Conservation (phyloP, 1,284 basidiomycete genomes). For the Heliocybe sulcata region DNA sequence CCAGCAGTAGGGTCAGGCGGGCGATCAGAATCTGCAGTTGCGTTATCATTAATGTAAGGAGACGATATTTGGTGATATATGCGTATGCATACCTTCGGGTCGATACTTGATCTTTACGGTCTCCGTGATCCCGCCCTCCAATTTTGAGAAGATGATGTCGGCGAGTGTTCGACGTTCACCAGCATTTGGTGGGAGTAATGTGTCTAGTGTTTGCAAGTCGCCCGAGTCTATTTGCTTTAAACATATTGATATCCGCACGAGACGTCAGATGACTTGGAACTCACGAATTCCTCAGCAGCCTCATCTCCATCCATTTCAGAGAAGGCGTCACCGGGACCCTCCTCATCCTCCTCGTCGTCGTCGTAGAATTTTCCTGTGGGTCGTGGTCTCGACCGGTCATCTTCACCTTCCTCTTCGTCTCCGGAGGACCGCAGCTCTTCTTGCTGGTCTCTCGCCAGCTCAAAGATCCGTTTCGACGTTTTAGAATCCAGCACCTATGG, state of each 20-base stretch:
- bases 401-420: slow-evolving; percentile 39
- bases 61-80: not conserved
- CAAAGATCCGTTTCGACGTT: slow-evolving; percentile 85
- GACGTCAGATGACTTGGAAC: slow-evolving; percentile 15
- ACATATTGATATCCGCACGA: slow-evolving; percentile 6
- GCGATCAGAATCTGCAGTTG: slow-evolving; percentile 44
- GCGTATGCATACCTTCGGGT: slow-evolving; percentile 18
- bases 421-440: slow-evolving; percentile 70
- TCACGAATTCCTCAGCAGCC: slow-evolving; percentile 53
- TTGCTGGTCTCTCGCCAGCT: slow-evolving; percentile 91
- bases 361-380: slow-evolving; percentile 33
- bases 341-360: slow-evolving; percentile 36
- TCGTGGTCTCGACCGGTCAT: slow-evolving; percentile 24
- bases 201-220: slow-evolving; percentile 81
- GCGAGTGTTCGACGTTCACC: slow-evolving; percentile 82
- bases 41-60: not conserved
- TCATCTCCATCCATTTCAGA: slow-evolving; percentile 16
- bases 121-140: slow-evolving; percentile 54
- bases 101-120: slow-evolving; percentile 48
- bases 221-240: slow-evolving; percentile 81
- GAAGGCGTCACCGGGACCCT: slow-evolving; percentile 11
- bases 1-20: slow-evolving; percentile 84
- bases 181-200: slow-evolving; percentile 65
- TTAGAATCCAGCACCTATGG: slow-evolving; percentile 74
- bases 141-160: slow-evolving; percentile 93